Percentiles rank a stretch among this genome's conserved stretches.
Conservation (phyloP, 1,284 basidiomycete genomes). For the Erythrobasidium hasegawianum region DNA sequence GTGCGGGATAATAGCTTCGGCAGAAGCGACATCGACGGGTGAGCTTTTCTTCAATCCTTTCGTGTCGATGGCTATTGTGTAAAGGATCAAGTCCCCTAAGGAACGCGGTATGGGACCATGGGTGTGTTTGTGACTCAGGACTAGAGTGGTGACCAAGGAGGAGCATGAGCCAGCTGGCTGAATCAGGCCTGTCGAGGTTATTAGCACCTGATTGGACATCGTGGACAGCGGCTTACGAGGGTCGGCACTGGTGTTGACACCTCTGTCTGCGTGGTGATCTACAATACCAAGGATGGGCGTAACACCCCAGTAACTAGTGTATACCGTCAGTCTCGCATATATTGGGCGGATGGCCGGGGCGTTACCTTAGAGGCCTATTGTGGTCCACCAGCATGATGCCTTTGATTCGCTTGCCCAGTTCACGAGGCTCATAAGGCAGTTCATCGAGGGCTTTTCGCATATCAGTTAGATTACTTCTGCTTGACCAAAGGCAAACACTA, state of each 20-base stretch:
- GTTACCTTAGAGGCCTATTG: constrained; percentile 39
- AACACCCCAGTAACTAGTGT: constrained; percentile 34
- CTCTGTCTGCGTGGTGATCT: constrained; percentile 39
- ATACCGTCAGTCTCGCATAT: too few relatives aligned
- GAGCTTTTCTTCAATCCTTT: constrained; percentile 42
- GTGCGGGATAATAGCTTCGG: constrained; percentile 22
- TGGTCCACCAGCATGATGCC: constrained; percentile 48
- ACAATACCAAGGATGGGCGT: constrained; percentile 44
- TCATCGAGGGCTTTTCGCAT: constrained; percentile 43
- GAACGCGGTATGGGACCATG: constrained; percentile 47
- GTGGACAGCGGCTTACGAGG: neutral
- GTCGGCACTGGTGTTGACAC: neutral
- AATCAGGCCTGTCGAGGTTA: constrained; percentile 41
- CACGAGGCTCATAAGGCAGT: constrained; percentile 41
- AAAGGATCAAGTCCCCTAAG: constrained; percentile 45
- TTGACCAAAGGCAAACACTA: neutral
- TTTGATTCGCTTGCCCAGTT: constrained; percentile 40
- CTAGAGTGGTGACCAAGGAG: constrained; percentile 44
- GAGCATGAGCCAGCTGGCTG: constrained; percentile 43
- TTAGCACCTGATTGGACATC: constrained; percentile 32
- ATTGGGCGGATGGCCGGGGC: too few relatives aligned
- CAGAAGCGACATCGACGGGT: constrained; percentile 11
- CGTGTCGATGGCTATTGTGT: constrained; percentile 47
- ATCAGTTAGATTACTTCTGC: neutral
- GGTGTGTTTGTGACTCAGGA: constrained; percentile 45